Percentiles rank a stretch among this genome's conserved stretches.
These are phyloP conservation scores for Neopestalotiopsis rosae DNA, from an alignment of 2,329 filamentous ascomycete genomes.

Conservation along the genomic window DNA sequence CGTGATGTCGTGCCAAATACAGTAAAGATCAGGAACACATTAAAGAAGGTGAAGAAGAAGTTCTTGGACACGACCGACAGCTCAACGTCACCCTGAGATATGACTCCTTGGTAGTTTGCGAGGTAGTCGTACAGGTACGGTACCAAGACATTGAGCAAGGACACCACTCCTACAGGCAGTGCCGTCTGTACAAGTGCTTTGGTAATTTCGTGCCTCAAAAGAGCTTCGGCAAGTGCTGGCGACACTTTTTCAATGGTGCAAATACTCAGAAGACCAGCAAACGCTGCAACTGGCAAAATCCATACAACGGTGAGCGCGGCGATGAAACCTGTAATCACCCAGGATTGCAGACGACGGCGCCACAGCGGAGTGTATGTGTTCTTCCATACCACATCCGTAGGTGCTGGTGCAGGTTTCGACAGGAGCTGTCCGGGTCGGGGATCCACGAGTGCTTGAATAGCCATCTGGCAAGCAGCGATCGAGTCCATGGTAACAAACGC, in stretches of 20 bases:
- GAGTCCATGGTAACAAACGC: slow-evolving; percentile 99
- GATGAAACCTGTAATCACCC: slow-evolving; percentile 85
- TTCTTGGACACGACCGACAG: slow-evolving; percentile 97
- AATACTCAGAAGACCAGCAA: slow-evolving; percentile 81
- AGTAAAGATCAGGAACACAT: slow-evolving; percentile 95
- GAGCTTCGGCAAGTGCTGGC: slow-evolving; percentile 70
- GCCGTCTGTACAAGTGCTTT: slow-evolving; percentile 85
- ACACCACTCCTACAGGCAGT: slow-evolving; percentile 83
- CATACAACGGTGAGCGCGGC: slow-evolving; percentile 84
- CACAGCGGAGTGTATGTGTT: slow-evolving; percentile 86
- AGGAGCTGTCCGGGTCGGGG: slow-evolving; percentile 85
- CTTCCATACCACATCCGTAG: slow-evolving; percentile 91
- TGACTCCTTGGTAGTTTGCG: slow-evolving; percentile 90
- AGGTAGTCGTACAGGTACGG: slow-evolving; percentile 96
- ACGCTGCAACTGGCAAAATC: slow-evolving; percentile 79
- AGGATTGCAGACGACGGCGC: slow-evolving; percentile 77
- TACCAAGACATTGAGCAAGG: slow-evolving; percentile 85
- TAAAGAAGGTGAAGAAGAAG: slow-evolving; percentile 99
- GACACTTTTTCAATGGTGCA: slow-evolving; percentile 79
- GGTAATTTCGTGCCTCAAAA: slow-evolving; percentile 72
- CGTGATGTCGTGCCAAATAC: slow-evolving; percentile 81
- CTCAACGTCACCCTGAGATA: slow-evolving; percentile 92
- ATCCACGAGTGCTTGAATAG: slow-evolving; percentile 91
- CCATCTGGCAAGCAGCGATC: slow-evolving; percentile 91
- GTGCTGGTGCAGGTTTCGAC: slow-evolving; percentile 85